These are phyloP conservation scores for Zygosaccharomyces bisporus DNA, from an alignment of 805 yeast genomes.

Conservation along the genomic window DNA sequence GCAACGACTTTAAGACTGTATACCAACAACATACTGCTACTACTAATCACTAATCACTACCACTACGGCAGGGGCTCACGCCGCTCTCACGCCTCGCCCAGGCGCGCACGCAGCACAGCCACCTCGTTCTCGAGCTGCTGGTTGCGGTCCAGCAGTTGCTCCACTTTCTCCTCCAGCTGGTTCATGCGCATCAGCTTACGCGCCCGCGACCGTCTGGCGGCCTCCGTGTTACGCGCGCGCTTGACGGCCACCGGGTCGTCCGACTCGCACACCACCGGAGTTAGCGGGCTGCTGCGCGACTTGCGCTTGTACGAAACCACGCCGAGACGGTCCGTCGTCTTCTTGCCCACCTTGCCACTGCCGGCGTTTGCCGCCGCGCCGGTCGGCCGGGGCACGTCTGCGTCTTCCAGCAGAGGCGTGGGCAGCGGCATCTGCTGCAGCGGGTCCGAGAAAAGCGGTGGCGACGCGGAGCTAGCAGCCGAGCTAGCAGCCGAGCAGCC, in stretches of 20 bases:
- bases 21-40: too few relatives aligned
- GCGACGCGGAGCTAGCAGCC: too few relatives aligned
- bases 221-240: slow-evolving; percentile 94
- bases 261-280: slow-evolving; percentile 59
- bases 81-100: background rate
- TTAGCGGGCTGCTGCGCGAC: slow-evolving; percentile 66
- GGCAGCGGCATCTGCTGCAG: slow-evolving; percentile 23
- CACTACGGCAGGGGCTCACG: too few relatives aligned
- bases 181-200: slow-evolving; percentile 84
- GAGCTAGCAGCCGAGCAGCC: too few relatives aligned
- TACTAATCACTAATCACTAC: background rate
- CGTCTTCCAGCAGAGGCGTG: slow-evolving; percentile 35
- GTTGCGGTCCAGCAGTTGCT: slow-evolving; percentile 57
- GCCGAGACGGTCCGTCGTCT: slow-evolving; percentile 71
- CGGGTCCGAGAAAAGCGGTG: too few relatives aligned
- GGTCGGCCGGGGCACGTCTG: slow-evolving; percentile 14
- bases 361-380: slow-evolving; percentile 1
- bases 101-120: background rate
- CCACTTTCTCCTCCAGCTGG: slow-evolving; percentile 77
- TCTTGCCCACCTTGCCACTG: slow-evolving; percentile 17
- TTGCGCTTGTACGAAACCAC: slow-evolving; percentile 74
- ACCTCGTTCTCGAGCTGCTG: slow-evolving; percentile 60
- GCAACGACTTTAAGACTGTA: background rate
- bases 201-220: slow-evolving; percentile 93
- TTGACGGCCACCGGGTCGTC: slow-evolving; percentile 71